Conservation (phyloP, 768 basidiomycete species). For the Auricularia cornea region DNA sequence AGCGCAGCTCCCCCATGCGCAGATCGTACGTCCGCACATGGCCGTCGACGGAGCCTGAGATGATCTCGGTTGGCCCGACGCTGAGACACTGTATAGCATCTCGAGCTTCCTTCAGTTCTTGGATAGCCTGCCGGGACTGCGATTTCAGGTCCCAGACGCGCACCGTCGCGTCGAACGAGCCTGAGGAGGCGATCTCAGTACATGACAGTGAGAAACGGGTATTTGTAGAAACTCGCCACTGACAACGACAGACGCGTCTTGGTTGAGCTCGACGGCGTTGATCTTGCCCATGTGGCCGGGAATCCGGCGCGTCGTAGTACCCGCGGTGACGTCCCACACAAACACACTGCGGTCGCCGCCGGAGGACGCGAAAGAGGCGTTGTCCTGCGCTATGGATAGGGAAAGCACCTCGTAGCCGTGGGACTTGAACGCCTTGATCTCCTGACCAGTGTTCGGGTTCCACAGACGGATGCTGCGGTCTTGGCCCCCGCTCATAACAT, state of each 20-base stretch:
- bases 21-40: conserved; percentile 90
- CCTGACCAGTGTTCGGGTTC: conserved; percentile 79
- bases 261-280: conserved; percentile 82
- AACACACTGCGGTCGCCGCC: conserved; percentile 93
- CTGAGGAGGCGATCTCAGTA: conserved; percentile 31
- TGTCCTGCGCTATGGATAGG: conserved; percentile 84
- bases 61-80: conserved; percentile 55
- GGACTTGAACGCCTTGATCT: conserved; percentile 84
- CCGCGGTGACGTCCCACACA: conserved; percentile 91
- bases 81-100: conserved; percentile 79
- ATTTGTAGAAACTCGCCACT: conserved; percentile 51
- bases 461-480: conserved; percentile 85
- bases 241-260: conserved; percentile 77
- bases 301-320: conserved; percentile 72
- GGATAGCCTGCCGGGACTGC: conserved; percentile 78
- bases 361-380: conserved; percentile 86
- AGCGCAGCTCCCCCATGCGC: conserved; percentile 80
- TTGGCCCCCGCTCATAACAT: conserved; percentile 88
- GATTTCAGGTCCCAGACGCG: conserved; percentile 88
- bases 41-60: conserved; percentile 86
- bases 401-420: conserved; percentile 96
- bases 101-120: conserved; percentile 78
- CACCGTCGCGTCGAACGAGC: conserved; percentile 88
- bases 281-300: conserved; percentile 89
- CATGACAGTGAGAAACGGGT: background rate